These are phyloP conservation scores for Amanita inopinata DNA, from an alignment of 768 basidiomycete species.

Conservation along the genomic window DNA sequence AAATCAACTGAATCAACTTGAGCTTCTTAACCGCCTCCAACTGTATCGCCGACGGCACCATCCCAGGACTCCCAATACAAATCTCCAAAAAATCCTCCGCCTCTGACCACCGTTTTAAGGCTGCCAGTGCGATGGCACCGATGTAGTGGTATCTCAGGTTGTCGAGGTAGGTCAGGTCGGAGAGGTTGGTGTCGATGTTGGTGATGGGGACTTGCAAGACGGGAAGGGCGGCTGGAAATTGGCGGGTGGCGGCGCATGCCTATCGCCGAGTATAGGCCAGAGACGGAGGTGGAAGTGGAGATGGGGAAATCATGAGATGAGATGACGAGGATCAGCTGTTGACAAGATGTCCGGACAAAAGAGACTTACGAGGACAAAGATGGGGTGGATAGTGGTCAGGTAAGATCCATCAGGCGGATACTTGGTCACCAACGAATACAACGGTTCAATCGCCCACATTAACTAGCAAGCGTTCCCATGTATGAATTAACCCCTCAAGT, in stretches of 20 bases:
- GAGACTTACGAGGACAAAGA: neutral
- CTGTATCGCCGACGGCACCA: constrained; percentile 57
- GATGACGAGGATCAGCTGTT: no score
- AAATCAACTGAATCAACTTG: constrained; percentile 67
- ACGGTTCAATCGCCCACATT: constrained; percentile 42
- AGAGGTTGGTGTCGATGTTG: constrained; percentile 46
- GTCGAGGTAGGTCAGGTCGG: constrained; percentile 68
- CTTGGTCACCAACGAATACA: constrained; percentile 50
- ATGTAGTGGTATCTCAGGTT: constrained; percentile 80
- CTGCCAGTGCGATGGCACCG: constrained; percentile 61
- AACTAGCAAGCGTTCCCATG: constrained; percentile 18
- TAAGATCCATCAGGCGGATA: constrained; percentile 48
- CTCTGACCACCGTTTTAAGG: constrained; percentile 54
- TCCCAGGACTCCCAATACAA: constrained; percentile 54
- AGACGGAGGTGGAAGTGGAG: neutral
- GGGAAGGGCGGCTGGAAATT: constrained; percentile 48
- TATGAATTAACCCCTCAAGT: neutral
- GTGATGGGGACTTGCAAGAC: constrained; percentile 57
- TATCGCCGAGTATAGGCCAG: constrained; percentile 18
- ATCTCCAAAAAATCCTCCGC: constrained; percentile 79
- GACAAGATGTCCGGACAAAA: no score
- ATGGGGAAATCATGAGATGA: neutral
- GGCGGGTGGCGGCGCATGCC: constrained; percentile 46
- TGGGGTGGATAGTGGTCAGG: constrained; percentile 61
- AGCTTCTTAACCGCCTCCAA: constrained; percentile 85